Percentiles rank a stretch among this genome's conserved stretches.
phyloP scores from a whole-genome alignment of 2,329 filamentous ascomycete genomes.

The Hymenoscyphus linearis region DNA sequence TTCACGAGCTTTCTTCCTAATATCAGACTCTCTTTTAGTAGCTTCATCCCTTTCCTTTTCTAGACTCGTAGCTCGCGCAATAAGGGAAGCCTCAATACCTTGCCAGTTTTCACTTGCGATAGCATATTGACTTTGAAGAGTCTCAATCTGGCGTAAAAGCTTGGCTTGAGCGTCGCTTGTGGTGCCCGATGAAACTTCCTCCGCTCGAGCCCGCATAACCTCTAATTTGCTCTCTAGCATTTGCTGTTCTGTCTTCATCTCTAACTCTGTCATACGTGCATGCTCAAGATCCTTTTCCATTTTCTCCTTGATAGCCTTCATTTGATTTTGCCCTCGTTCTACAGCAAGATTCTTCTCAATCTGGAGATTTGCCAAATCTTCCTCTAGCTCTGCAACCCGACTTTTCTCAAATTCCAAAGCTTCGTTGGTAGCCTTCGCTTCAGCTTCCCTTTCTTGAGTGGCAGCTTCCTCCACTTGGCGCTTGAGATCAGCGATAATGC shows the following conservation, averaged over 20 bases:
- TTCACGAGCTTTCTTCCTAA: constrained; percentile 85
- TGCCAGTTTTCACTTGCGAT: constrained; percentile 97
- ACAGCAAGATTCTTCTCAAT: constrained; percentile 72
- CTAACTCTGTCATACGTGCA: constrained; percentile 62
- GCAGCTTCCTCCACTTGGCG: constrained; percentile 63
- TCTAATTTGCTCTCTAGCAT: constrained; percentile 87
- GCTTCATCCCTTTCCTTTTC: constrained; percentile 92
- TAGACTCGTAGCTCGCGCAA: constrained; percentile 68
- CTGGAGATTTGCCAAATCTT: constrained; percentile 57
- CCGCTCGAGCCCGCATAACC: constrained; percentile 74
- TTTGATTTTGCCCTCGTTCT: constrained; percentile 64
- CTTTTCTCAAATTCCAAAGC: constrained; percentile 61
- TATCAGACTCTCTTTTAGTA: constrained; percentile 74
- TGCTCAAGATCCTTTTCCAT: constrained; percentile 68
- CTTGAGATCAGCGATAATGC: constrained; percentile 63
- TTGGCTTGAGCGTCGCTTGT: constrained; percentile 83
- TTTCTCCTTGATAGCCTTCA: constrained; percentile 68
- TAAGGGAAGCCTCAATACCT: constrained; percentile 81
- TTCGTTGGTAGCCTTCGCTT: constrained; percentile 61
- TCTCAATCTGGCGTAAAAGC: constrained; percentile 88
- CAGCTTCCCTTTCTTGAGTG: constrained; percentile 60
- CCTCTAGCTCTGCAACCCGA: constrained; percentile 49
- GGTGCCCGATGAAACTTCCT: constrained; percentile 81
- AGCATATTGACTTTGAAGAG: constrained; percentile 88
- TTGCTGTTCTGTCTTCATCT: constrained; percentile 72